Evolutionary conservation across 2,329 filamentous ascomycete genomes (phyloP).

Genomic region (Diaporthe batatas): DNA sequence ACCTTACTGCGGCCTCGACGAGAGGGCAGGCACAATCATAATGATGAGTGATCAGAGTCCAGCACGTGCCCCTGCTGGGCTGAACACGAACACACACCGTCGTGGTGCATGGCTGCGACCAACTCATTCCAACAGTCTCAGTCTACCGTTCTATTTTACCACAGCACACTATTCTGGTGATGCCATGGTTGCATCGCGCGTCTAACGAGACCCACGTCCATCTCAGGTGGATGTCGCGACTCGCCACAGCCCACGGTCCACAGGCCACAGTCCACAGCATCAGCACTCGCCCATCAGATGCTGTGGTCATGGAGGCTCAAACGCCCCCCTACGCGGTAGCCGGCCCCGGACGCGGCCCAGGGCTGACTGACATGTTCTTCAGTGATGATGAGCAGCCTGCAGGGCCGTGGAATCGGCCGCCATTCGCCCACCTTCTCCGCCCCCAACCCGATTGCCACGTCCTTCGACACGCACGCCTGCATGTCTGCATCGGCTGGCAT

Average conservation of each 20-base stretch:
- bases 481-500: conserved; percentile 14
- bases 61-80: neutral
- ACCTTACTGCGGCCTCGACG: neutral
- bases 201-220: conserved; percentile 4
- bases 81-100: neutral
- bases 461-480: conserved; percentile 4
- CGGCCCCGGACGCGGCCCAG: conserved; percentile 29
- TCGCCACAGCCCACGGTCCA: conserved; percentile 8
- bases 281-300: neutral
- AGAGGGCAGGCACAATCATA: neutral
- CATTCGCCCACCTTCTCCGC: conserved; percentile 13
- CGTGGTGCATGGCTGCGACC: neutral
- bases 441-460: conserved; percentile 21
- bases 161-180: neutral
- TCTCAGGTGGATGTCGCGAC: neutral
- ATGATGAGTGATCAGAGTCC: neutral
- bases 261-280: neutral
- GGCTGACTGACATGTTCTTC: conserved; percentile 61
- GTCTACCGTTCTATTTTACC: neutral
- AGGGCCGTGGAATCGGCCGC: conserved; percentile 60
- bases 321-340: conserved; percentile 3
- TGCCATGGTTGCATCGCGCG: conserved; percentile 19
- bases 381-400: conserved; percentile 69
- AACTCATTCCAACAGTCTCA: neutral
- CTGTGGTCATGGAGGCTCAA: conserved; percentile 26